Conservation (phyloP, 139 green algal genomes). For the Astrephomene gubernaculifera region DNA sequence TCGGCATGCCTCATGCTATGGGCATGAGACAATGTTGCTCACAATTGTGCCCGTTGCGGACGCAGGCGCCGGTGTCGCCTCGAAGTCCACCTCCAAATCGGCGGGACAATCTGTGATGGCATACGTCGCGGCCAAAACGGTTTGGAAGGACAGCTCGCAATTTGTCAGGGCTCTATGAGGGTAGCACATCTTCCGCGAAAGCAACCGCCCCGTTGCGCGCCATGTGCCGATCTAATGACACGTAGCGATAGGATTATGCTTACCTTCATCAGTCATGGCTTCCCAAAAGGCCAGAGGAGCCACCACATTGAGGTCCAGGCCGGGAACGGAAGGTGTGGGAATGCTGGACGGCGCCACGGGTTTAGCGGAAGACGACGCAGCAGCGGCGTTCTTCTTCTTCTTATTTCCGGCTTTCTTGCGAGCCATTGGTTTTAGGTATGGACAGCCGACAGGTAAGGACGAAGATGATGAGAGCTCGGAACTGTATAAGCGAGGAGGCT, state of each 20-base stretch:
- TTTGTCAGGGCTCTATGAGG: too few relatives aligned
- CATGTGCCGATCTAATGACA: too few relatives aligned
- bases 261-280: neutral
- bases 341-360: neutral
- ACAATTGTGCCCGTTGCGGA: neutral
- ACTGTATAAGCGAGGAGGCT: neutral
- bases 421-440: neutral
- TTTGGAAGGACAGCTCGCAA: too few relatives aligned
- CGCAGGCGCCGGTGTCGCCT: neutral
- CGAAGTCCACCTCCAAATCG: neutral
- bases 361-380: neutral
- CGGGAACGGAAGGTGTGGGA: neutral
- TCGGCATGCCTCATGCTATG: too few relatives aligned
- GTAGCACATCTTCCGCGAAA: too few relatives aligned
- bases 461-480: neutral
- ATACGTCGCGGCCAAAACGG: too few relatives aligned
- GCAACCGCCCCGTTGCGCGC: too few relatives aligned
- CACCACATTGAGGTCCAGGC: neutral
- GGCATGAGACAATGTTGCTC: too few relatives aligned
- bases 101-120: constrained; percentile 2
- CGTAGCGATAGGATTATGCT: too few relatives aligned
- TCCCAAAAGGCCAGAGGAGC: constrained; percentile 4
- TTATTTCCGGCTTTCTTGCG: neutral
- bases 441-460: neutral
- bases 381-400: neutral